Evolutionary conservation across 2,329 filamentous ascomycete species (phyloP).

Genomic region (Blastomyces percursus): DNA sequence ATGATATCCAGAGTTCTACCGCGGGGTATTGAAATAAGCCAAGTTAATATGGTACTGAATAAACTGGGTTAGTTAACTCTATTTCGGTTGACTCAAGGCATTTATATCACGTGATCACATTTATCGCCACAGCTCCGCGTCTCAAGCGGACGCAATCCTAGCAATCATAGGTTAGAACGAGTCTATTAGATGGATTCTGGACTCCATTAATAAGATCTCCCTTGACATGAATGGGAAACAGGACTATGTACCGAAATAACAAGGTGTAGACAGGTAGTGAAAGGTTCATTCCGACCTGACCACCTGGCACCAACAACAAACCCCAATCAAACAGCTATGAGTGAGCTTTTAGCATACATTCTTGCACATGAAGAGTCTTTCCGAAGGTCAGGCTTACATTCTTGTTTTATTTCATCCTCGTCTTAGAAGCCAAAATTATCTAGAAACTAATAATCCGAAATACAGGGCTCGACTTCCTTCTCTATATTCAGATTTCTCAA

Average conservation of each 20-base stretch:
- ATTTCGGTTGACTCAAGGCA: not conserved
- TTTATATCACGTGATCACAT: not conserved
- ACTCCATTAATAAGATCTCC: no score
- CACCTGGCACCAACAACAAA: not conserved
- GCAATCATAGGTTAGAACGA: not conserved
- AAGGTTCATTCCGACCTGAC: not conserved
- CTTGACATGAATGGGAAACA: not conserved
- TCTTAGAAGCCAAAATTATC: constrained; percentile 33
- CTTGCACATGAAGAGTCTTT: constrained; percentile 52
- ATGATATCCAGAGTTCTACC: not conserved
- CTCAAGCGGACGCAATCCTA: not conserved
- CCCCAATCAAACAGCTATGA: constrained; percentile 20
- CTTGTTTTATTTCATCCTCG: constrained; percentile 50
- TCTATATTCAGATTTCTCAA: constrained; percentile 76
- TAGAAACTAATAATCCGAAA: not conserved
- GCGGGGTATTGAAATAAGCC: not conserved
- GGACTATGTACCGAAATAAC: not conserved
- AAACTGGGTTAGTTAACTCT: not conserved
- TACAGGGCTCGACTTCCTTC: constrained; percentile 65
- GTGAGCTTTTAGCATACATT: constrained; percentile 58
- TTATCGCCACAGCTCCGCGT: no score
- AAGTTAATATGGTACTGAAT: not conserved
- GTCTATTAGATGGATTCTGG: no score
- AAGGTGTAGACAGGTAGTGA: not conserved
- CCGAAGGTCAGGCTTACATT: constrained; percentile 18